Evolutionary conservation across 2,329 filamentous ascomycete species (phyloP), one percentile per base, ranked within the genome.

Genomic region (Colletotrichum siamense): DNA sequence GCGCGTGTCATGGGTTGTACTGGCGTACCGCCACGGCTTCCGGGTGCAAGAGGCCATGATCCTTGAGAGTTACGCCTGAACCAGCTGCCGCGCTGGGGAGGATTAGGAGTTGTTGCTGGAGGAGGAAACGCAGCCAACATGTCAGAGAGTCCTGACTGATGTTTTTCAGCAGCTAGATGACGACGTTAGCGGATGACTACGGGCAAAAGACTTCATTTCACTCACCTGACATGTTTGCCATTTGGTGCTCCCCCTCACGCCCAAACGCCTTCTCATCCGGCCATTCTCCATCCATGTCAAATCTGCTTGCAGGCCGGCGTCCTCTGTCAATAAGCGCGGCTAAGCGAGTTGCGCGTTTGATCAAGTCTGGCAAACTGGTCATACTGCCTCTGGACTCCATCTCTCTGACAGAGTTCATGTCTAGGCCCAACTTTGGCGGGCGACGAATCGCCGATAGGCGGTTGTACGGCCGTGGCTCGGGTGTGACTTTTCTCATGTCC

Each of bases 311-410:
- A 32, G 92, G 92, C 79, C 92, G 87, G 78, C 88, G 93, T 15
- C 96, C 96, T 79, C 93, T 93, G 81, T 99, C 96, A 75, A 99
- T 93, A 85, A 98, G 96, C 0, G 95, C 92, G 18, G 96, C 96
- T 49, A 99, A 87, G 79, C 92, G 92, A 1, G 96, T 99, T 13
- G 97, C 97, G 79, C 97, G 92, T 81, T 92, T 91, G 79, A 99
- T 99, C 76, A 99, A 87, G 83, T 99, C 97, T 0, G 96, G 94
- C 75, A 99, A 87, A 84, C 96, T 98, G 2, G 97, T 99, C 78
- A 98, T 88, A 82, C 96, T 98, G 6, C 95, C 96, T 81, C 97
- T 92, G 2, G 94, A 92, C 84, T 98, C 95, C 18, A 95, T 95
- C 68, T 94, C 92, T 78, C 92, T 91, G 5, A 98, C 94, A 6